Conservation (phyloP, 768 basidiomycete genomes). For the Amanita subjunquillea region DNA sequence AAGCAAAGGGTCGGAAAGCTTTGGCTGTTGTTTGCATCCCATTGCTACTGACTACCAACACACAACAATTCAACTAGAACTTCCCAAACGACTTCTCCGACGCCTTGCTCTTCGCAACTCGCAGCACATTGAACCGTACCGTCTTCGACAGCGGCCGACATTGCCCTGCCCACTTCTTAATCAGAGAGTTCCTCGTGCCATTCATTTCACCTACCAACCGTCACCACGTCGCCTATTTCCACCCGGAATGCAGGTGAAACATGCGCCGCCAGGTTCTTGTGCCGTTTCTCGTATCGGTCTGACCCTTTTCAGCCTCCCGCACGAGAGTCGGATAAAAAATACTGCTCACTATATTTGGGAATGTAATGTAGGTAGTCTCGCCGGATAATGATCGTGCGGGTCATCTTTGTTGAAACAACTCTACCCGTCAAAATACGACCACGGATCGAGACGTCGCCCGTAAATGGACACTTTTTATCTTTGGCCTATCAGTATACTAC, state of each 20-base stretch:
- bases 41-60: constrained; percentile 18
- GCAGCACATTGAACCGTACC: constrained; percentile 97
- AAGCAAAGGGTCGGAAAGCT: constrained; percentile 4
- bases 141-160: constrained; percentile 99
- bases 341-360: constrained; percentile 86
- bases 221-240: constrained; percentile 87
- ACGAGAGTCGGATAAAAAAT: background rate
- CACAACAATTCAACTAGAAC: constrained; percentile 43
- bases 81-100: constrained; percentile 87
- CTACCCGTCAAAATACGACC: constrained; percentile 98
- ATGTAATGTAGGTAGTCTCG: constrained; percentile 93
- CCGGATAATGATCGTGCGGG: constrained; percentile 94
- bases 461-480: constrained; percentile 99
- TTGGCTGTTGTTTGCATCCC: constrained; percentile 23
- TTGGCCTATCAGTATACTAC: constrained; percentile 1
- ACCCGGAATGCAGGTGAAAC: constrained; percentile 99
- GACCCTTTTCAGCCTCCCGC: constrained; percentile 4
- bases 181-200: constrained; percentile 3
- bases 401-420: constrained; percentile 99
- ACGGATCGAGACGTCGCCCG: constrained; percentile 93
- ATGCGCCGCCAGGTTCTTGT: constrained; percentile 97
- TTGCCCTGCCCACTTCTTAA: constrained; percentile 51
- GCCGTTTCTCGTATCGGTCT: constrained; percentile 98
- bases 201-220: constrained; percentile 63
- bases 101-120: constrained; percentile 91